Evolutionary conservation across 2,329 filamentous ascomycete species (phyloP).

Genomic region (Kalaharituber pfeilii): DNA sequence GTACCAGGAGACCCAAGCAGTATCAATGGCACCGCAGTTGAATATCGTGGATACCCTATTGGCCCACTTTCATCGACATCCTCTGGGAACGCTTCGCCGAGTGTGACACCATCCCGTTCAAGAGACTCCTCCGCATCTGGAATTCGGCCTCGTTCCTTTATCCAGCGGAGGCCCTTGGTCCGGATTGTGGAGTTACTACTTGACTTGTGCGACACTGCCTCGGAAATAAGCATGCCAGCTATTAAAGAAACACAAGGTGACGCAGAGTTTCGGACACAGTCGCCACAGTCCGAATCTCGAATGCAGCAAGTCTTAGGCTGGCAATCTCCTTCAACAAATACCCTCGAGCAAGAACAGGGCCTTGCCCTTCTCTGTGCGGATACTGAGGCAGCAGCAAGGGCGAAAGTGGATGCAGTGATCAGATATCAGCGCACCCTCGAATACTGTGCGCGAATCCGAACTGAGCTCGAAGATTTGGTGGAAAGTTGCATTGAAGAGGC

Average conservation of each 20-base stretch:
- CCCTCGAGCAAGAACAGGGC: constrained; percentile 82
- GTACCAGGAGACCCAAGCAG: constrained; percentile 22
- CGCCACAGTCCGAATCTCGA: constrained; percentile 84
- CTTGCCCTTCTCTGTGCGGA: constrained; percentile 75
- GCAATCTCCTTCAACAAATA: constrained; percentile 85
- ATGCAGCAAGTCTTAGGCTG: constrained; percentile 90
- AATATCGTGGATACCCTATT: constrained; percentile 42
- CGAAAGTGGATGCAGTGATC: constrained; percentile 84
- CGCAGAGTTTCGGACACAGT: constrained; percentile 61
- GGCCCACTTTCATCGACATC: constrained; percentile 51
- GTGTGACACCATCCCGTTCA: constrained; percentile 83
- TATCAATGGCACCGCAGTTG: constrained; percentile 7
- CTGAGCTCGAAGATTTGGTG: constrained; percentile 82
- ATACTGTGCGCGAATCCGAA: constrained; percentile 84
- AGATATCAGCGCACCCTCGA: constrained; percentile 86
- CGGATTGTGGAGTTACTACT: constrained; percentile 88
- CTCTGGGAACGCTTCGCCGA: constrained; percentile 40
- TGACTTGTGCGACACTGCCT: constrained; percentile 84
- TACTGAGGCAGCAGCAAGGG: constrained; percentile 64
- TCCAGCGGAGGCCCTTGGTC: constrained; percentile 70
- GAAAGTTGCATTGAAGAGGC: constrained; percentile 92
- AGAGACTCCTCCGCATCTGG: constrained; percentile 26
- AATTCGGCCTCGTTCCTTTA: constrained; percentile 38
- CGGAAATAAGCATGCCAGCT: constrained; percentile 85
- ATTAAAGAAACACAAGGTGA: constrained; percentile 67